A percentile compares a stretch with the other conserved stretches of the same genome.
Evolutionary conservation across 1,139 yeast genomes (phyloP).

Genomic region (Sugiyamaella japonica): DNA sequence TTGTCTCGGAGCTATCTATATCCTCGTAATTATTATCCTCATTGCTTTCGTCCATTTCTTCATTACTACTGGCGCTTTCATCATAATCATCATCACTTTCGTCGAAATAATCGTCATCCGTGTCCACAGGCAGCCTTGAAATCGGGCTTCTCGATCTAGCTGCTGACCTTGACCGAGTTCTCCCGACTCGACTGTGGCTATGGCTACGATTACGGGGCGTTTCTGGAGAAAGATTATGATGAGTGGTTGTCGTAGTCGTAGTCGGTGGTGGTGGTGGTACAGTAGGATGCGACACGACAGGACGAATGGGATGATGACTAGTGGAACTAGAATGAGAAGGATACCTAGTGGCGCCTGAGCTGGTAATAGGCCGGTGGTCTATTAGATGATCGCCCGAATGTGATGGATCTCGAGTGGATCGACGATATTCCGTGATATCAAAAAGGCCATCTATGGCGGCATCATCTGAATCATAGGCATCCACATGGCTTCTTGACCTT

Average conservation of each 20-base stretch:
- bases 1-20: conserved; percentile 51
- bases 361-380: background rate
- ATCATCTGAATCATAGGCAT: conserved; percentile 13
- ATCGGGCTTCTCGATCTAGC: conserved; percentile 19
- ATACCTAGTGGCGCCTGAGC: background rate
- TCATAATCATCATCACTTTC: conserved; percentile 21
- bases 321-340: background rate
- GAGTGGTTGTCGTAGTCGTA: too few relatives aligned
- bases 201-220: background rate
- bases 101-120: conserved; percentile 18
- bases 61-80: conserved; percentile 10
- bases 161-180: background rate
- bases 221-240: conserved; percentile 3
- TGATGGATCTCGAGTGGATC: conserved; percentile 1
- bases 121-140: conserved; percentile 24
- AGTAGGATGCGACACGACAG: background rate
- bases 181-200: background rate
- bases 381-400: conserved; percentile 1
- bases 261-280: background rate
- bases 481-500: conserved; percentile 2
- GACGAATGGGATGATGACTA: background rate
- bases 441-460: conserved; percentile 13
- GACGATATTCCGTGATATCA: conserved; percentile 9
- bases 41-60: conserved; percentile 25
- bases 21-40: conserved; percentile 55